phyloP scores from a whole-genome alignment of 352 stramenopile species.

The Globisporangium irregulare region DNA sequence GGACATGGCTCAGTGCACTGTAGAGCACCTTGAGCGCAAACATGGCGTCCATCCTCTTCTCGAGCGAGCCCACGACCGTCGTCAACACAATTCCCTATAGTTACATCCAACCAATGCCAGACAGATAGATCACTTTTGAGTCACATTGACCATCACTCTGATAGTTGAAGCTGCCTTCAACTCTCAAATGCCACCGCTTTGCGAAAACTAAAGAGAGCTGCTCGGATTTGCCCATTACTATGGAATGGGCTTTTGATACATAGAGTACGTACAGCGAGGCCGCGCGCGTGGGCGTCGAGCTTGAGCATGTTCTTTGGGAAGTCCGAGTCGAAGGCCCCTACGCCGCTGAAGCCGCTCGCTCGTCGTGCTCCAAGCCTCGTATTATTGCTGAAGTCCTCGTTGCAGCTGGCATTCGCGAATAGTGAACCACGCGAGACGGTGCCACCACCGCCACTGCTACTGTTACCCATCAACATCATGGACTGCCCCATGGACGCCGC shows the following conservation, averaged over 20 bases:
- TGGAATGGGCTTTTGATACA: too few relatives aligned
- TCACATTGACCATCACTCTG: constrained; percentile 1
- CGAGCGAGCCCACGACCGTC: constrained; percentile 27
- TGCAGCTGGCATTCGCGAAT: background rate
- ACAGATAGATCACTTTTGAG: background rate
- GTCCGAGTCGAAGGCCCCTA: constrained; percentile 19
- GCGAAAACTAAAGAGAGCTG: background rate
- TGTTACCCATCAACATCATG: background rate
- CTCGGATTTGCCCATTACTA: background rate
- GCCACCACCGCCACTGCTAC: background rate
- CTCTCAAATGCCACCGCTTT: background rate
- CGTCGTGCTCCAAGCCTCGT: background rate
- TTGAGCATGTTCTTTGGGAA: constrained; percentile 22
- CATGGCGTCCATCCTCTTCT: constrained; percentile 41
- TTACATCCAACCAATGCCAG: background rate
- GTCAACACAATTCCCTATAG: constrained; percentile 28
- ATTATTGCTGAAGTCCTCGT: background rate
- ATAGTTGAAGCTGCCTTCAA: background rate
- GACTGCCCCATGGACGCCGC: constrained; percentile 15
- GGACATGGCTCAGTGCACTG: background rate
- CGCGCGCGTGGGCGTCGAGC: constrained; percentile 12
- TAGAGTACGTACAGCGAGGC: constrained; percentile 8
- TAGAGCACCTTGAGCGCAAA: constrained; percentile 23
- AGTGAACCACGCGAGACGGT: background rate
- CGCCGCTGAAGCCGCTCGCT: background rate